These are phyloP conservation scores for Camelina neglecta DNA, from an alignment of 345 rosid genomes.

Conservation along the genomic window DNA sequence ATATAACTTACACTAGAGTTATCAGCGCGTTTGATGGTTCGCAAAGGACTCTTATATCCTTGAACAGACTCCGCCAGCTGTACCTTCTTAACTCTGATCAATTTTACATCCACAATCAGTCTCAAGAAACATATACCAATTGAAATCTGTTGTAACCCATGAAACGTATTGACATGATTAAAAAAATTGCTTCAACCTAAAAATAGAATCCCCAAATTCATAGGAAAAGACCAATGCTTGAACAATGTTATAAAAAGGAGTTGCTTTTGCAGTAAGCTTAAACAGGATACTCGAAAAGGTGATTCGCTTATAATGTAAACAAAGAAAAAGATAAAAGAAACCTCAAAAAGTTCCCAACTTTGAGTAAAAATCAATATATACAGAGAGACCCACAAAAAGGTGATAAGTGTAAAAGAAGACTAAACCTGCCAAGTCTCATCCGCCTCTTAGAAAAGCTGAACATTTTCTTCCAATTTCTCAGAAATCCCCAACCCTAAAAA, in stretches of 20 bases:
- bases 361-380: constrained; percentile 1
- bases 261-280: constrained; percentile 41
- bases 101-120: constrained; percentile 22
- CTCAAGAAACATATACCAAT: background rate
- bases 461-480: constrained; percentile 53
- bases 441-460: constrained; percentile 86
- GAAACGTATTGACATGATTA: background rate
- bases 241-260: constrained; percentile 26
- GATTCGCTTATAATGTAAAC: background rate
- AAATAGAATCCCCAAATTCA: constrained; percentile 33
- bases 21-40: constrained; percentile 60
- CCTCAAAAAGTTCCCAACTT: constrained; percentile 32
- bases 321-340: constrained; percentile 14
- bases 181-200: constrained; percentile 18
- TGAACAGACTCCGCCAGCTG: constrained; percentile 85
- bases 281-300: constrained; percentile 31
- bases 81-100: constrained; percentile 86
- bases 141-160: background rate
- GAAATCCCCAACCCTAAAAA: constrained; percentile 37
- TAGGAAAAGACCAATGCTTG: constrained; percentile 11
- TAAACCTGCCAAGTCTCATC: constrained; percentile 91
- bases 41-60: constrained; percentile 77
- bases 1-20: constrained; percentile 56
- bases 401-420: constrained; percentile 24
- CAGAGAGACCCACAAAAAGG: constrained; percentile 28